Base-by-base conservation (phyloP, 306 rosid genomes). In the Vigna trinervia region DNA sequence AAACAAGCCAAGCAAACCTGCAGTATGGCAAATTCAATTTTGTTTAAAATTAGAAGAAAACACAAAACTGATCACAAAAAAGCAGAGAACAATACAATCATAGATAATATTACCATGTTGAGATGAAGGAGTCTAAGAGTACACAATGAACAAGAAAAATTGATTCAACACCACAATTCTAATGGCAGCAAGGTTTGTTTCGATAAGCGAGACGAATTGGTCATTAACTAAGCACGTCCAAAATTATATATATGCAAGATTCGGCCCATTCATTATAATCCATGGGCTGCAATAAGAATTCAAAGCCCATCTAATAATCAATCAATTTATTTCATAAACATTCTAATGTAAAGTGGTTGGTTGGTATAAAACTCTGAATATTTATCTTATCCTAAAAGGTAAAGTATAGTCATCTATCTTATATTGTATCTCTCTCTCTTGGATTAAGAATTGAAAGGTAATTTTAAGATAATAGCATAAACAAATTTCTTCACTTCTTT, bases 1-100 rank as follows among this genome's bases (percentile, higher is more conserved):
- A 84, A 81, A 67, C 87, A 84, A 41, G 73, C 77, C 71, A 84
- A 66, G 70, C 87, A 80, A 64, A 84, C 84, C 87, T 84, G 19
- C 2, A 58, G 19, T 11, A 63, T 8, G 38, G 10, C 34, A 38
- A 41, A 50, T 30, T 69, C 59, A 64, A 65, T 63, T 81, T 59
- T 13, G 8, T 5, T 64, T 19, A 6, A 6, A 22, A 43, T 5
- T 10, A 19, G 0, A 5, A 20, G 38, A 52, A 10, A 19, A 32
- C 8, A 13, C 0, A 47, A 50, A 74, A 68, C 60, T 26, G 50
- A 53, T 30, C 5, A 6, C 4, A 13, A 41, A 14, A 74, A 62
- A 5, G 1, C 36, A 57, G 39, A 51, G 17, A 13, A 22, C 10
- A 5, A 14, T 15, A 48, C 34, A 64, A 72, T 67, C 11, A 14